Evolutionary conservation across 331 rosid genomes (phyloP), one percentile per base, ranked within the genome.

Genomic region (Quercus phellos): DNA sequence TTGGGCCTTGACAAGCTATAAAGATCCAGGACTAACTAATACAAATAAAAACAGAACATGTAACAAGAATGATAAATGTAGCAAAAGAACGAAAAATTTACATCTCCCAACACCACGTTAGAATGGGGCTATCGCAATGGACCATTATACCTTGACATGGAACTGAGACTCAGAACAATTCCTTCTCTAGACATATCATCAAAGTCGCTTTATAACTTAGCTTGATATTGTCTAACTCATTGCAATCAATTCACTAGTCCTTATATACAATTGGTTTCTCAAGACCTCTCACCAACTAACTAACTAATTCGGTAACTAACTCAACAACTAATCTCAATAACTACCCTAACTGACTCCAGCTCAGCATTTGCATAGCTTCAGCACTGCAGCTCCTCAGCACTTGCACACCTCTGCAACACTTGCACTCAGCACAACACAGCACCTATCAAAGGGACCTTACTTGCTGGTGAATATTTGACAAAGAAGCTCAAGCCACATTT

Each of bases 21-120:
- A 46, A 66, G 32, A 56, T 76, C 89, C 82, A 11, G 89, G 90
- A 77, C 3, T 21, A 78, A 87, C 93, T 89, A 81, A 70, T 5
- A 53, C 21, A 70, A 22, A 59, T 9, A 24, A 51, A 22, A 51
- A 53, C 18, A 66, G 2, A 55, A 50, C 27, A 34, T 0, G 46
- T 32, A 58, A 30, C 70, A 38, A 83, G 54, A 85, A 50, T 51
- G 51, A 59, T 56, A 8, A 29, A 77, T 4, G 6, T 24, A 24
- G 3, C n/a, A 38, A 12, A 16, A 34, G 13, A 55, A 68, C 66
- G 27, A 60, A 17, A 79, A 51, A 18, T 8, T 50, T 72, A 61
- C 58, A 21, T 32, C 60, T 69, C 42, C 4, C 7, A 70, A 67
- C n/a, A 43, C 66, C 3, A 0, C 16, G 14, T 22, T 63, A 35